Evolutionary conservation across 306 rosid species (phyloP).

Genomic region (Crataegus laevigata): DNA sequence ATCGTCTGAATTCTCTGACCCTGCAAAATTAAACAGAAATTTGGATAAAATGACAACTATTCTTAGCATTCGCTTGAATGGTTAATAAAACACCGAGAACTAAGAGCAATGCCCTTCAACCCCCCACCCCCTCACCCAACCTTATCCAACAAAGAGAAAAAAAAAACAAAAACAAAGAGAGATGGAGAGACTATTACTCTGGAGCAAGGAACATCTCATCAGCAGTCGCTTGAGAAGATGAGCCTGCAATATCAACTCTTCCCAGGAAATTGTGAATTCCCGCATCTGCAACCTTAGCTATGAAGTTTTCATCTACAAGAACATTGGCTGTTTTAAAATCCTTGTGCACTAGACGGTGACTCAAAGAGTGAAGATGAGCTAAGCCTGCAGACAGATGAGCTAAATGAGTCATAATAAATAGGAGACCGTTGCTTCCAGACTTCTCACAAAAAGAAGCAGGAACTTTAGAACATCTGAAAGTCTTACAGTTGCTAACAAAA

Average conservation of each 20-base stretch:
- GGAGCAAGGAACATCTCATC: constrained; percentile 80
- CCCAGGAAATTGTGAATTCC: constrained; percentile 69
- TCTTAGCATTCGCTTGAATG: neutral
- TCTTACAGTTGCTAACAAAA: constrained; percentile 37
- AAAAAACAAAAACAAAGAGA: constrained; percentile 6
- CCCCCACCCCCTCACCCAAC: neutral
- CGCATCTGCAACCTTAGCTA: constrained; percentile 90
- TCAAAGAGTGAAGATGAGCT: constrained; percentile 74
- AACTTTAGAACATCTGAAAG: constrained; percentile 21
- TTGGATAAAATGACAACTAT: neutral
- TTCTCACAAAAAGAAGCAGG: constrained; percentile 6
- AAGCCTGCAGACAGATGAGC: constrained; percentile 46
- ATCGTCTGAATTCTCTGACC: constrained; percentile 74
- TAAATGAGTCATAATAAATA: constrained; percentile 25
- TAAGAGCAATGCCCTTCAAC: neutral
- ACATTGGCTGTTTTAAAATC: constrained; percentile 87
- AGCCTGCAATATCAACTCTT: constrained; percentile 52
- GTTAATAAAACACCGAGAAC: neutral
- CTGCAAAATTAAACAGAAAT: constrained; percentile 40
- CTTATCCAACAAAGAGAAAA: neutral
- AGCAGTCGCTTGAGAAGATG: constrained; percentile 62
- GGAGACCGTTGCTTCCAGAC: constrained; percentile 18
- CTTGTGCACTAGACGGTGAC: constrained; percentile 82
- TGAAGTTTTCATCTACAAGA: constrained; percentile 76
- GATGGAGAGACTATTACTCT: constrained; percentile 43